These are phyloP conservation scores for Gloeostereum incarnatum DNA, from an alignment of 768 basidiomycete species.

Conservation along the genomic window DNA sequence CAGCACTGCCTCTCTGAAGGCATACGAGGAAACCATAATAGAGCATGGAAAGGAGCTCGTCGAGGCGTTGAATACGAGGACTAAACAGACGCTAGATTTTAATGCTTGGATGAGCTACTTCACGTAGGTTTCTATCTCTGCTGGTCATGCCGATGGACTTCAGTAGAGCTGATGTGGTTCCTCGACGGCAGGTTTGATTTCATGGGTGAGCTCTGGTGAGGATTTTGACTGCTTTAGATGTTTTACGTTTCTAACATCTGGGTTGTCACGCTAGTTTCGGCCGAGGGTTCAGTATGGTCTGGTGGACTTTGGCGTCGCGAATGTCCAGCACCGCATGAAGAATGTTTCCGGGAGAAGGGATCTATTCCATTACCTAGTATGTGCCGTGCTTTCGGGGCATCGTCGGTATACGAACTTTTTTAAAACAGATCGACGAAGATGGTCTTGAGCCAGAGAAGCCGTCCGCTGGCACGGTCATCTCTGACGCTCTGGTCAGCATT, in stretches of 20 bases:
- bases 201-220: neutral
- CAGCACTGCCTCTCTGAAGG: slow-evolving; percentile 28
- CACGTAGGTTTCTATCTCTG: slow-evolving; percentile 19
- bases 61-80: slow-evolving; percentile 16
- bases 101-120: slow-evolving; percentile 24
- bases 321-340: neutral
- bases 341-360: neutral
- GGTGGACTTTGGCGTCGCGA: neutral
- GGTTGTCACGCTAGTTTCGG: neutral
- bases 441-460: slow-evolving; percentile 22
- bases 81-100: slow-evolving; percentile 18
- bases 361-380: neutral
- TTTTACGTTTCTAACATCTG: neutral
- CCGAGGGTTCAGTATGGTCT: slow-evolving; percentile 27
- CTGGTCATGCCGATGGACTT: slow-evolving; percentile 3
- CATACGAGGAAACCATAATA: slow-evolving; percentile 27
- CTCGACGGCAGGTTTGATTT: neutral
- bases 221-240: neutral
- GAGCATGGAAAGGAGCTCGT: slow-evolving; percentile 12
- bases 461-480: slow-evolving; percentile 21
- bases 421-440: slow-evolving; percentile 26
- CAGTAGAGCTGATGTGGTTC: neutral
- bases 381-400: neutral
- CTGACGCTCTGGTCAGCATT: slow-evolving; percentile 28
- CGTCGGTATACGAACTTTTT: neutral